A percentile compares a stretch with the other conserved stretches of the same genome.
phyloP scores from a whole-genome alignment of 2,329 filamentous ascomycete genomes.

The Aspergillus sp. region DNA sequence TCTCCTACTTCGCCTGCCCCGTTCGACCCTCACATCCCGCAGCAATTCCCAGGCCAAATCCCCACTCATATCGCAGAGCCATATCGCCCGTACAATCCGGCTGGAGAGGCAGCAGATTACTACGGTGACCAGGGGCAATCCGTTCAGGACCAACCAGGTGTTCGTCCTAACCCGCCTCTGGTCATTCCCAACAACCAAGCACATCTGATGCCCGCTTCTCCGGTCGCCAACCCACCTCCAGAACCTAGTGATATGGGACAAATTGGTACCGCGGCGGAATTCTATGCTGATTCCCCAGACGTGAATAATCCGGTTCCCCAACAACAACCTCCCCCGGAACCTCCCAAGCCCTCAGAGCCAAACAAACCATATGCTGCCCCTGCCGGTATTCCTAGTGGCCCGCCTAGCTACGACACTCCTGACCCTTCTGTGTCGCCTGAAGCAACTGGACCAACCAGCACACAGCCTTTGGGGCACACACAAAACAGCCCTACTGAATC shows the following conservation, averaged over 20 bases:
- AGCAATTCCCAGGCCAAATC: slow-evolving; percentile 56
- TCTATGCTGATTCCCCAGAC: slow-evolving; percentile 35
- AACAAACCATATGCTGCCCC: slow-evolving; percentile 14
- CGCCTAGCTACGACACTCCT: neutral
- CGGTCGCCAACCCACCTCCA: slow-evolving; percentile 46
- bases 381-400: neutral
- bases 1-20: slow-evolving; percentile 12
- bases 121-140: slow-evolving; percentile 58
- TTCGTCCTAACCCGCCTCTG: slow-evolving; percentile 46
- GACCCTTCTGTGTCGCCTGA: slow-evolving; percentile 8
- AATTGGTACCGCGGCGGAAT: slow-evolving; percentile 49
- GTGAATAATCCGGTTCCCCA: slow-evolving; percentile 10
- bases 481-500: slow-evolving; percentile 22
- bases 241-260: slow-evolving; percentile 50
- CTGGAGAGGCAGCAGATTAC: slow-evolving; percentile 54
- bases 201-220: slow-evolving; percentile 50
- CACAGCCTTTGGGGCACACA: slow-evolving; percentile 9
- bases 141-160: slow-evolving; percentile 54
- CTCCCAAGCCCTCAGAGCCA: slow-evolving; percentile 20
- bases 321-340: slow-evolving; percentile 9
- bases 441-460: slow-evolving; percentile 14
- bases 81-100: slow-evolving; percentile 41
- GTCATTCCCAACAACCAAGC: slow-evolving; percentile 51
- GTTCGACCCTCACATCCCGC: slow-evolving; percentile 44
- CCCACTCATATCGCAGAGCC: slow-evolving; percentile 40